phyloP scores from a whole-genome alignment of 495 filamentous ascomycete species.

The Thermochaetoides thermophila region DNA sequence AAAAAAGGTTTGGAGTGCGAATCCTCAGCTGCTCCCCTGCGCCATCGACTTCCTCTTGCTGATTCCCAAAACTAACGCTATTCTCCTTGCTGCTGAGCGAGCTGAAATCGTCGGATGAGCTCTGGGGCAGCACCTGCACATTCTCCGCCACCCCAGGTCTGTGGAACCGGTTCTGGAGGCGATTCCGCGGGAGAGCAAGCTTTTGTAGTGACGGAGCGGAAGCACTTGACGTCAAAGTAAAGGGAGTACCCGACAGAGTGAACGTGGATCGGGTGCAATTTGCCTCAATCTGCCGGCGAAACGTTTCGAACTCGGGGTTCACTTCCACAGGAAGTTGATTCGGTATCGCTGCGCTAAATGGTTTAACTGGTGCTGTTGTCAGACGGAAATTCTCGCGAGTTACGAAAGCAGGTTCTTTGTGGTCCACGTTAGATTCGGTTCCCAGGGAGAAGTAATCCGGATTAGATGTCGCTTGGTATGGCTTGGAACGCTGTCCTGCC shows the following conservation, averaged over 20 bases:
- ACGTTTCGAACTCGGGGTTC: constrained; percentile 63
- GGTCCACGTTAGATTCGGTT: constrained; percentile 43
- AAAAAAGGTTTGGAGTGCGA: too few relatives aligned
- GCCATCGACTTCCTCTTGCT: too few relatives aligned
- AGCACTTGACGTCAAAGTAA: constrained; percentile 22
- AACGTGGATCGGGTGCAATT: constrained; percentile 34
- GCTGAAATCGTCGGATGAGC: too few relatives aligned
- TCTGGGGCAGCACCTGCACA: too few relatives aligned
- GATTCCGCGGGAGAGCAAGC: too few relatives aligned
- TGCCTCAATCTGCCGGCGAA: constrained; percentile 52
- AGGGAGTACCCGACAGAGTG: constrained; percentile 33
- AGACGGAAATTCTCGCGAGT: constrained; percentile 59
- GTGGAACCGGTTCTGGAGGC: too few relatives aligned
- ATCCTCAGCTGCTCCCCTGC: too few relatives aligned
- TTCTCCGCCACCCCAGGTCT: too few relatives aligned
- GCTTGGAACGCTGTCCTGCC: constrained; percentile 25
- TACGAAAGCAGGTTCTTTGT: constrained; percentile 43
- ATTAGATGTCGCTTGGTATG: constrained; percentile 39
- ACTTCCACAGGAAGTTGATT: constrained; percentile 53
- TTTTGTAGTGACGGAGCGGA: too few relatives aligned
- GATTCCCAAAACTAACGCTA: too few relatives aligned
- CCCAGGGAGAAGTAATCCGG: constrained; percentile 74
- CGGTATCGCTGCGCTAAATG: constrained; percentile 52
- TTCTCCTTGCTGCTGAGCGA: too few relatives aligned
- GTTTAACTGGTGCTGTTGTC: constrained; percentile 49